Evolutionary conservation across 148 eudicot genomes (phyloP), one percentile per base, ranked within the genome.

Genomic region (Rhododendron vialii): DNA sequence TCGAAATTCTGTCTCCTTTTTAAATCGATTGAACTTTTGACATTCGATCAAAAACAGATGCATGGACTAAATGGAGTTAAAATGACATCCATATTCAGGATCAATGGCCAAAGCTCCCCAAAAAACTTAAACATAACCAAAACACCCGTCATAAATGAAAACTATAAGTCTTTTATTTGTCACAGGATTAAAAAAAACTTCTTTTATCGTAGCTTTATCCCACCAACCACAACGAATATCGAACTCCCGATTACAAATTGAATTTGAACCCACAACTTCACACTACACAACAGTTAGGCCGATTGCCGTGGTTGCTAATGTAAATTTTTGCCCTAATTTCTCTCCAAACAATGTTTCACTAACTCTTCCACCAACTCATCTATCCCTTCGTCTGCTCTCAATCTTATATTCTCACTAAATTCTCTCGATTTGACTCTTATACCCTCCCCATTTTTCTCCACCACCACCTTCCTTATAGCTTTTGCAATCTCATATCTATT

Each of bases 401-500:
- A 13, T 14, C 57, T 83, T 47, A 86, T 35, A 14, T 17, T 67
- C 36, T 78, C 86, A 13, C 88, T 67, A 33, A 81, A 20, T 41
- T 85, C 84, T 50, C 38, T 77, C 5, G 85, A 83, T 83, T 73
- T 88, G 15, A 55, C 53, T 81, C 87, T 89, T 20, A 85, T 41
- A 53, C 10, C n/a, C 15, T 78, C 81, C 51, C 91, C 87, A 43
- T 6, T 71, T 63, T 84, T 26, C 50, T 79, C 89, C 38, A 7
- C 45, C 26, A 90, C 43, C 1, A 90, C 88, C 61, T 81, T 41
- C 22, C n/a, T 86, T 4, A 87, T 79, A 12, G 43, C 85, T 57
- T 47, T 65, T 1, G 82, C 88, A 2, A 88, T 33, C 55, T 80
- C 77, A n/a, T 84, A 86, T 53, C 87, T 55, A 1, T 73, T 8